phyloP scores from a whole-genome alignment of 306 rosid species.

The Carpinus viminea region DNA sequence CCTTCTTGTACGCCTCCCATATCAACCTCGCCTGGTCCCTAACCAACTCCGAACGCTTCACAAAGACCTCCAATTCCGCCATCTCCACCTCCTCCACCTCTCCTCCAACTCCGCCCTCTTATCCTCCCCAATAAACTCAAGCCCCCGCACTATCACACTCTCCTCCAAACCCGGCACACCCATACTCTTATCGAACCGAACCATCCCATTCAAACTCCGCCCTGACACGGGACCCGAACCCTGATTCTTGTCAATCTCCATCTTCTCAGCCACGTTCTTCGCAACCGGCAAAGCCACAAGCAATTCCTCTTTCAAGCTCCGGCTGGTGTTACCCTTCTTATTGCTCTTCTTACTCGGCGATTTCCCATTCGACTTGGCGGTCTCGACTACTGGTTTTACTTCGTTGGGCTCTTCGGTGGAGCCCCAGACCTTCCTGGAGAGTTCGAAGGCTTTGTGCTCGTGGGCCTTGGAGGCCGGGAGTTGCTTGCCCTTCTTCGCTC shows the following conservation, averaged over 20 bases:
- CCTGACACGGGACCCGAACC: background rate
- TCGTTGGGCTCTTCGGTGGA: slow-evolving; percentile 15
- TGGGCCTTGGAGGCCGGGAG: slow-evolving; percentile 37
- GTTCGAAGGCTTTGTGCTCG: slow-evolving; percentile 41
- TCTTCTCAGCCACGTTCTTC: slow-evolving; percentile 22
- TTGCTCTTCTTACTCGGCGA: slow-evolving; percentile 4
- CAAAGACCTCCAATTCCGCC: slow-evolving; percentile 53
- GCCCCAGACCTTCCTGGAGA: slow-evolving; percentile 64
- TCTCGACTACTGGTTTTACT: slow-evolving; percentile 11
- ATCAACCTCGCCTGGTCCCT: slow-evolving; percentile 40
- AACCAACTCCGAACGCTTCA: slow-evolving; percentile 31
- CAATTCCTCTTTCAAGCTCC: slow-evolving; percentile 11
- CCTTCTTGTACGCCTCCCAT: slow-evolving; percentile 43
- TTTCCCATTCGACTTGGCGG: slow-evolving; percentile 30
- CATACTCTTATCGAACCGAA: slow-evolving; percentile 24
- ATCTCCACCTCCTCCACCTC: slow-evolving; percentile 46
- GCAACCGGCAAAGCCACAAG: slow-evolving; percentile 4
- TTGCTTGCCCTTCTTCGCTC: slow-evolving; percentile 35
- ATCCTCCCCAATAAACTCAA: slow-evolving; percentile 34
- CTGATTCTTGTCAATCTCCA: slow-evolving; percentile 8
- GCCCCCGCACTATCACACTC: slow-evolving; percentile 36
- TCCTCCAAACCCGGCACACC: slow-evolving; percentile 31
- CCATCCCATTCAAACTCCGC: slow-evolving; percentile 25
- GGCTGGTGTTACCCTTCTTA: slow-evolving; percentile 30
- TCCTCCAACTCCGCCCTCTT: slow-evolving; percentile 50